Percentiles rank a stretch among this genome's conserved stretches.
Conservation (phyloP, 495 filamentous ascomycete species). For the Tuber microsphaerosporum region DNA sequence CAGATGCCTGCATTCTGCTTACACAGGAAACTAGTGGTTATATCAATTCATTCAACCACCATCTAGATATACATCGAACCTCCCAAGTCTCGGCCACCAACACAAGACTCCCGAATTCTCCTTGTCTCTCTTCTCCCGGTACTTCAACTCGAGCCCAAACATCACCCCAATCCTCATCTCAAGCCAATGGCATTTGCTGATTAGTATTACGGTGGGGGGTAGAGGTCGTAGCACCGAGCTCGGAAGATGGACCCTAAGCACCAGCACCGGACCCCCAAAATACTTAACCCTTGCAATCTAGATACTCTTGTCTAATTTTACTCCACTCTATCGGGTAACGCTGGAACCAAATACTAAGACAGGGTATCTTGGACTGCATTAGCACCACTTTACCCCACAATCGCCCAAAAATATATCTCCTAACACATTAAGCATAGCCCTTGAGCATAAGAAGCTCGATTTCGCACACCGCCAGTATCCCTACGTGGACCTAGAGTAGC, state of each 20-base stretch:
- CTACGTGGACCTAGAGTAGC: too few relatives aligned
- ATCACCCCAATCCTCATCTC: background rate
- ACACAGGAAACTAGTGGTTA: background rate
- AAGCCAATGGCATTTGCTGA: background rate
- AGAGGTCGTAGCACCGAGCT: background rate
- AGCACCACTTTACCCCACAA: too few relatives aligned
- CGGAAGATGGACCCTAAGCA: background rate
- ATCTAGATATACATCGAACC: background rate
- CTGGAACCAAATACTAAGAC: too few relatives aligned
- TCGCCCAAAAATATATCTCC: too few relatives aligned
- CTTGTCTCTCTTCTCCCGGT: background rate
- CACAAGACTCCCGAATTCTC: background rate
- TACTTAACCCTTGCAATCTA: background rate
- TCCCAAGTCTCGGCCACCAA: background rate
- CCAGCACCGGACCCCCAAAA: background rate
- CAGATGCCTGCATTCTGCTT: background rate
- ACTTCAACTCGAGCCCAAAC: background rate
- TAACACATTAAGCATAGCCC: too few relatives aligned
- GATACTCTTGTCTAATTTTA: too few relatives aligned
- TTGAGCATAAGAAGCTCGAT: too few relatives aligned
- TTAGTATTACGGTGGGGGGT: background rate
- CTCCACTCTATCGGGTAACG: too few relatives aligned
- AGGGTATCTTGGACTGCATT: too few relatives aligned
- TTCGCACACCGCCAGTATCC: too few relatives aligned
- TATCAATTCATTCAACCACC: background rate